Evolutionary conservation across 2,329 filamentous ascomycete genomes (phyloP).

Genomic region (Fusarium dlaminii): DNA sequence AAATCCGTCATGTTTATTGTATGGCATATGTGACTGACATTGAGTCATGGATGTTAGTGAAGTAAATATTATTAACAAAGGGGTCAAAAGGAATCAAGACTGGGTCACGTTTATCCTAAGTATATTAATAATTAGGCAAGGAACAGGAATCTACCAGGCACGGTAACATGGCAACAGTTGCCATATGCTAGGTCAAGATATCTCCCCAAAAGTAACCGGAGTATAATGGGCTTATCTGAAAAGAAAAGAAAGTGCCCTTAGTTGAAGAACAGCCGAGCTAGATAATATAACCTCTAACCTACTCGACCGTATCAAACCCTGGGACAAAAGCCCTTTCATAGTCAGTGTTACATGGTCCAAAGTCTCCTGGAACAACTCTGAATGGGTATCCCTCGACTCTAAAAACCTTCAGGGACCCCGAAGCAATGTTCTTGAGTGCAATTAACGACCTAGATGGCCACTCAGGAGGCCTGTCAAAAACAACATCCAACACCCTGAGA

Average conservation of each 20-base stretch:
- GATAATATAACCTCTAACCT: background rate
- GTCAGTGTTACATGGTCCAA: background rate
- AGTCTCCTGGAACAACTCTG: background rate
- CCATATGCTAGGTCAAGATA: background rate
- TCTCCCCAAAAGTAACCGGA: background rate
- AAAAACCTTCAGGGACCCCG: background rate
- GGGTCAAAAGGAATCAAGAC: background rate
- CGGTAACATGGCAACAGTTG: background rate
- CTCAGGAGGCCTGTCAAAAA: background rate
- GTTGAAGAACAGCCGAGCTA: too few species aligned
- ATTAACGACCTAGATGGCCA: conserved; percentile 2
- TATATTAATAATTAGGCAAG: background rate
- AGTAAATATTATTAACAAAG: background rate
- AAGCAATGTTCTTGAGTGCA: conserved; percentile 1
- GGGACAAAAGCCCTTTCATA: background rate
- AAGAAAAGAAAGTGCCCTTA: background rate
- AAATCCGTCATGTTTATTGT: background rate
- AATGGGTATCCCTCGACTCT: conserved; percentile 9
- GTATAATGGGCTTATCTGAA: too few species aligned
- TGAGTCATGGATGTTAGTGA: background rate
- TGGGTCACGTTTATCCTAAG: background rate
- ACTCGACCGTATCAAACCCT: background rate
- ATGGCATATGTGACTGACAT: too few species aligned
- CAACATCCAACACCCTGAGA: conserved; percentile 5
- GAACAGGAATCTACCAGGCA: background rate